These are phyloP conservation scores for Collybiopsis confluens DNA, from an alignment of 768 basidiomycete genomes.

Conservation along the genomic window DNA sequence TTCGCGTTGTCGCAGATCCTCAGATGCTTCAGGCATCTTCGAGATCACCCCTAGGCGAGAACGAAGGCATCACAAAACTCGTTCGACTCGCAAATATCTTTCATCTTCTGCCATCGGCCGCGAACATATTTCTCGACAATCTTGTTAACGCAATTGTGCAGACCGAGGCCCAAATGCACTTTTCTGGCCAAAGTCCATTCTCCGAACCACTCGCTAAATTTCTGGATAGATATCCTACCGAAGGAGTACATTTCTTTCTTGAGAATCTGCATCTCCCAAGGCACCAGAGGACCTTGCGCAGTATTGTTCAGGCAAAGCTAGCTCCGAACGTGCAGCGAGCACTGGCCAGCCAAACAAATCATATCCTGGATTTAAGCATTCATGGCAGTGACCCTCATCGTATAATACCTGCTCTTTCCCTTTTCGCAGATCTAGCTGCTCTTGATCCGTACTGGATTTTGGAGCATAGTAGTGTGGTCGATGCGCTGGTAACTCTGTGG, in stretches of 20 bases:
- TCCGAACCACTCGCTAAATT: constrained; percentile 90
- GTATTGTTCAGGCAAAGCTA: constrained; percentile 72
- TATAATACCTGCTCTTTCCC: constrained; percentile 68
- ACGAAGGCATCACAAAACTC: constrained; percentile 88
- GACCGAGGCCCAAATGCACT: constrained; percentile 88
- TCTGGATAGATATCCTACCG: constrained; percentile 82
- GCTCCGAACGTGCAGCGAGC: constrained; percentile 75
- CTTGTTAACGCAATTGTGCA: constrained; percentile 88
- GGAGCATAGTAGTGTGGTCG: constrained; percentile 62
- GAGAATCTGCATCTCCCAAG: constrained; percentile 72
- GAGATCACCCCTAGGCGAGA: constrained; percentile 75
- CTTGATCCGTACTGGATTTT: constrained; percentile 68
- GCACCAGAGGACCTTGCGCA: constrained; percentile 79
- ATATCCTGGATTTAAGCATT: constrained; percentile 49
- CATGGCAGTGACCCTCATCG: constrained; percentile 39
- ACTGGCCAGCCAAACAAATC: constrained; percentile 53
- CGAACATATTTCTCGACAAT: constrained; percentile 85
- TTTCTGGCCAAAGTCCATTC: constrained; percentile 86
- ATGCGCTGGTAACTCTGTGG: constrained; percentile 76
- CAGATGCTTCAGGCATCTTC: constrained; percentile 79
- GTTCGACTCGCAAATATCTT: constrained; percentile 97
- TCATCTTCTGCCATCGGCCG: constrained; percentile 90
- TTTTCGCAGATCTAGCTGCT: constrained; percentile 73
- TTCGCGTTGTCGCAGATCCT: constrained; percentile 87
- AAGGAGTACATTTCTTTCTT: constrained; percentile 84